Evolutionary conservation across 2,329 filamentous ascomycete genomes (phyloP).

Genomic region (Fusarium odoratissimum): DNA sequence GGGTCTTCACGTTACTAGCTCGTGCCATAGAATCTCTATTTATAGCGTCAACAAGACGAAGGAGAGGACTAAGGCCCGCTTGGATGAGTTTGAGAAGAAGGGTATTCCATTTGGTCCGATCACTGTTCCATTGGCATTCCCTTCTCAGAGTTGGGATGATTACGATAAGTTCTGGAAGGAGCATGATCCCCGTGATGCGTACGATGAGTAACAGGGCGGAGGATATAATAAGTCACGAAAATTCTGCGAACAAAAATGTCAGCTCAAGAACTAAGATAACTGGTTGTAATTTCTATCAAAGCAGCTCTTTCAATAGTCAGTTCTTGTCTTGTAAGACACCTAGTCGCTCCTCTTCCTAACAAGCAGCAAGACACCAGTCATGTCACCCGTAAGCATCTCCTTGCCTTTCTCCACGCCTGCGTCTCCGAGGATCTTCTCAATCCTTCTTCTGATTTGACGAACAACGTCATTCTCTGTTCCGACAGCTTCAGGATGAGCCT

Average conservation of each 20-base stretch:
- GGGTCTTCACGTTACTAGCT: slow-evolving; percentile 73
- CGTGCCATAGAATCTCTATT: slow-evolving; percentile 68
- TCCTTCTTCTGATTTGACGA: background rate
- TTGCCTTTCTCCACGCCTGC: background rate
- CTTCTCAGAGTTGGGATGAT: slow-evolving; percentile 61
- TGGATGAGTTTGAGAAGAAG: slow-evolving; percentile 63
- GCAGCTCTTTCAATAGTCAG: fast-evolving
- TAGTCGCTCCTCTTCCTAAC: background rate
- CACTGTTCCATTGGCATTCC: slow-evolving; percentile 64
- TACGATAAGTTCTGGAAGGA: slow-evolving; percentile 53
- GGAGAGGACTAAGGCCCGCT: slow-evolving; percentile 59
- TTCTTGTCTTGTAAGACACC: fast-evolving
- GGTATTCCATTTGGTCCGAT: slow-evolving; percentile 63
- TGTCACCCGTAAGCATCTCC: background rate
- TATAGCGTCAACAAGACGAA: slow-evolving; percentile 71
- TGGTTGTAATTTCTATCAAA: background rate
- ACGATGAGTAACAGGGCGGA: slow-evolving; percentile 9
- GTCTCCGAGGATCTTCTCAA: background rate
- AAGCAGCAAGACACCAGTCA: background rate
- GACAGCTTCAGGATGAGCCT: background rate
- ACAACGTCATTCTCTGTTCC: slow-evolving; percentile 1
- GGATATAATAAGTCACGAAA: background rate
- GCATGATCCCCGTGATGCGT: slow-evolving; percentile 46
- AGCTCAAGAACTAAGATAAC: background rate
- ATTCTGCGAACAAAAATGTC: background rate